Conservation (phyloP, 345 rosid species). For the Odontarrhena argentea region DNA sequence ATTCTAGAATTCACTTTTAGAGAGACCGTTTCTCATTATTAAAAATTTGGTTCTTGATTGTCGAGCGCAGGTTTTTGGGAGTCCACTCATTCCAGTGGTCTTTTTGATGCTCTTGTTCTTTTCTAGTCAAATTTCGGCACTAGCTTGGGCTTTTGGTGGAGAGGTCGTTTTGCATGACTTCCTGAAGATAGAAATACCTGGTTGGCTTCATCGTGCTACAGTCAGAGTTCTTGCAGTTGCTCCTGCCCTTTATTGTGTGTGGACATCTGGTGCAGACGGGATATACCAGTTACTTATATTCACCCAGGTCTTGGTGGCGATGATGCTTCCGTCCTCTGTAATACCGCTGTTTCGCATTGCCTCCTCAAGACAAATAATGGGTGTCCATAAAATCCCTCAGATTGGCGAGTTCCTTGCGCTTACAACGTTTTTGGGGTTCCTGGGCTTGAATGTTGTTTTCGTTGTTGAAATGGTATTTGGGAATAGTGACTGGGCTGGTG, state of each 20-base stretch:
- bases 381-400: slow-evolving; percentile 75
- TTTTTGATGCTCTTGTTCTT: slow-evolving; percentile 65
- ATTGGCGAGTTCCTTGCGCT: slow-evolving; percentile 67
- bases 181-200: slow-evolving; percentile 78
- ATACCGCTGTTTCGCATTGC: slow-evolving; percentile 90
- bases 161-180: slow-evolving; percentile 74
- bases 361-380: slow-evolving; percentile 86
- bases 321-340: slow-evolving; percentile 86
- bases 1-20: slow-evolving; percentile 9
- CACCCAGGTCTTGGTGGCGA: slow-evolving; percentile 80
- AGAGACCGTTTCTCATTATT: slow-evolving; percentile 12
- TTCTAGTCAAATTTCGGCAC: slow-evolving; percentile 72
- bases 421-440: slow-evolving; percentile 65
- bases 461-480: slow-evolving; percentile 88
- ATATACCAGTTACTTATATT: slow-evolving; percentile 79
- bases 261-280: slow-evolving; percentile 94
- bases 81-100: slow-evolving; percentile 58
- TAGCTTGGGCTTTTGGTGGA: slow-evolving; percentile 83
- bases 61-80: slow-evolving; percentile 66
- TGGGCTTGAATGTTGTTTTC: slow-evolving; percentile 75
- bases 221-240: slow-evolving; percentile 76
- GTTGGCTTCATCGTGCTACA: slow-evolving; percentile 91
- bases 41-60: slow-evolving; percentile 24
- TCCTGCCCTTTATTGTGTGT: slow-evolving; percentile 84
- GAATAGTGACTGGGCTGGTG: slow-evolving; percentile 84